A percentile compares a stretch with the other conserved stretches of the same genome.
Evolutionary conservation across 108 stramenopile species (phyloP).

Genomic region (Cyclostephanos tholiformis): DNA sequence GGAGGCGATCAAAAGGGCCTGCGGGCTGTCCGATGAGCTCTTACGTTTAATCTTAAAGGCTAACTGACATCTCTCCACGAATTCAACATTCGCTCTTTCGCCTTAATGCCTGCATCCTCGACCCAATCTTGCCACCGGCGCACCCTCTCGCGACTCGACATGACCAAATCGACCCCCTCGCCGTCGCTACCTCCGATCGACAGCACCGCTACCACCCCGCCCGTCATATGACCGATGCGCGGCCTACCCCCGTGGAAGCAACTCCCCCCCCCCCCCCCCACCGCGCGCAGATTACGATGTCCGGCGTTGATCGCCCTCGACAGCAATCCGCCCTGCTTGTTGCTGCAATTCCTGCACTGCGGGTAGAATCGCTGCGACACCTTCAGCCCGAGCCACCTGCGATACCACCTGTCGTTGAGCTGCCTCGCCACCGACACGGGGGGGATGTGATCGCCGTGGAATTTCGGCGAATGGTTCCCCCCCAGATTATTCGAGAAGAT

Average conservation of each 20-base stretch:
- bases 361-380: slow-evolving; percentile 84
- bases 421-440: slow-evolving; percentile 77
- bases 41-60: too few species aligned
- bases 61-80: neutral
- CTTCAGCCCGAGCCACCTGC: slow-evolving; percentile 39
- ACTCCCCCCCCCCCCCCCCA: slow-evolving; percentile 71
- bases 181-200: slow-evolving; percentile 25
- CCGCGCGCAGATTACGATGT: slow-evolving; percentile 47
- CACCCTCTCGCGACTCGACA: slow-evolving; percentile 36
- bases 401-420: slow-evolving; percentile 61
- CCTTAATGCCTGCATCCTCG: slow-evolving; percentile 11
- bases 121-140: slow-evolving; percentile 22
- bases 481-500: slow-evolving; percentile 19
- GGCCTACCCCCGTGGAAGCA: slow-evolving; percentile 65
- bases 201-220: slow-evolving; percentile 63
- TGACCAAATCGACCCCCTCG: slow-evolving; percentile 4
- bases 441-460: slow-evolving; percentile 91
- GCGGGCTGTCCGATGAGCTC: too few species aligned
- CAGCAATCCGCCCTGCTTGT: slow-evolving; percentile 72
- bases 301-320: slow-evolving; percentile 53
- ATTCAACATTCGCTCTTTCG: neutral
- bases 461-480: slow-evolving; percentile 36
- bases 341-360: slow-evolving; percentile 78
- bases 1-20: too few species aligned
- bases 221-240: slow-evolving; percentile 72